Evolutionary conservation across 257 asterid genomes (phyloP), one percentile per base, ranked within the genome.

Genomic region (Nyctanthes arbortristis): DNA sequence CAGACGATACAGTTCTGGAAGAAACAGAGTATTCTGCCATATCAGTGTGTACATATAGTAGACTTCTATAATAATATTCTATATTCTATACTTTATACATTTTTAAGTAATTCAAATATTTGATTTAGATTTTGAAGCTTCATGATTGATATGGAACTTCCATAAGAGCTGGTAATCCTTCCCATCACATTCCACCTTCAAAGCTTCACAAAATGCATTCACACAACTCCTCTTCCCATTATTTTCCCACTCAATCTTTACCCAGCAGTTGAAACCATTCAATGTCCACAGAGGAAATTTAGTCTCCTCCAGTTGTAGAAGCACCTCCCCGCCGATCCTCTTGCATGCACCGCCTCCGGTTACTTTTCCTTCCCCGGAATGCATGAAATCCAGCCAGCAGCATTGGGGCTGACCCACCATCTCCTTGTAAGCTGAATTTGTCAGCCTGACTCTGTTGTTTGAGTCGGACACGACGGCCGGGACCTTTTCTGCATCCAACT

Each of bases 361-460:
- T 1, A 3, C 13, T 39, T 13, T 2, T 5, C 72, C 59, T 5
- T 40, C 36, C 6, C 8, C 33, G 16, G 36, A 36, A 2, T 71
- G 16, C 74, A 5, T 73, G 70, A 79, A 78, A 5, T 87, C 99
- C 2, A 91, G 84, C 99, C 99, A 94, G 59, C 85, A 77, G 67
- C 97, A 94, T 40, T 89, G 96, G 0, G 99, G 99, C 79, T 94
- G 99, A 4, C 99, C 97, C 8, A 89, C 82, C 94, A 94, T 85
- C 71, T 87, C 97, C 69, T 80, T 89, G 81, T 89, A 94, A 0
- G 96, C 96, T 8, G 97, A 72, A 63, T 94, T 94, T 13, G 88
- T 74, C 27, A 86, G 70, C 78, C 97, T 80, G 37, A 94, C 99
- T 65, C 73, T 85, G 71, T 91, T 86, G 28, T 55, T 74, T 0